Base-by-base conservation (phyloP, 106 monocot genomes). In the Platanthera guangdongensis region DNA sequence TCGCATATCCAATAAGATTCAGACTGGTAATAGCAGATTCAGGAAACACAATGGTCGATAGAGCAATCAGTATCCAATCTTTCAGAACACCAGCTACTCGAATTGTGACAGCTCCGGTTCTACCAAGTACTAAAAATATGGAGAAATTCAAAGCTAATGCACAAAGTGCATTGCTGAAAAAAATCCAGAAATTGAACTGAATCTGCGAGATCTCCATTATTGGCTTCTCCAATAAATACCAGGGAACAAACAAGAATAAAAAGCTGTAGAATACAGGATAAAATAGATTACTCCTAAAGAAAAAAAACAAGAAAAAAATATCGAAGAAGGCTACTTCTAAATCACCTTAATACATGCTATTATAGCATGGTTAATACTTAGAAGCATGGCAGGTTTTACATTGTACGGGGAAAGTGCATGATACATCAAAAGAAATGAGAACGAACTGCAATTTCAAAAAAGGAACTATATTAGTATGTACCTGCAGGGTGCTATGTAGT, bases 401-500 rank as follows among this genome's bases (percentile, higher is more conserved):
- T 39, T 39, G 39, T 3, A 39, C 39, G 39, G 2, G 39, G 1
- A 39, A 39, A 39, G 39, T 39, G 39, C 39, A 39, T 39, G 39
- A 39, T 39, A 39, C 39, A 39, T 39, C 39, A 39, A 39, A 39
- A 39, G 39, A 39, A 39, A 39, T 39, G 39, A 39, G 39, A 39
- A 39, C 3, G 39, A 39, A 39, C 39, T 39, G 39, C 39, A 53
- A 53, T 10, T 8, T 53, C 53, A 53, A 53, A 53, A 53, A 53
- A 53, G 53, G 53, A 10, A 53, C 1, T 10, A 53, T 53, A 0
- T 53, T 78, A n/a, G n/a, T n/a, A n/a, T 50, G 51, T 88, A 96
- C 96, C 95, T 95, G 95, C 95, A 95, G 21, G 95, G 95, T n/a
- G 95, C 95, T 73, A 96, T 96, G 73, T 96, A 96, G 72, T 96